Conservation (phyloP, 768 basidiomycete genomes). For the Lactifluus subvellereus region DNA sequence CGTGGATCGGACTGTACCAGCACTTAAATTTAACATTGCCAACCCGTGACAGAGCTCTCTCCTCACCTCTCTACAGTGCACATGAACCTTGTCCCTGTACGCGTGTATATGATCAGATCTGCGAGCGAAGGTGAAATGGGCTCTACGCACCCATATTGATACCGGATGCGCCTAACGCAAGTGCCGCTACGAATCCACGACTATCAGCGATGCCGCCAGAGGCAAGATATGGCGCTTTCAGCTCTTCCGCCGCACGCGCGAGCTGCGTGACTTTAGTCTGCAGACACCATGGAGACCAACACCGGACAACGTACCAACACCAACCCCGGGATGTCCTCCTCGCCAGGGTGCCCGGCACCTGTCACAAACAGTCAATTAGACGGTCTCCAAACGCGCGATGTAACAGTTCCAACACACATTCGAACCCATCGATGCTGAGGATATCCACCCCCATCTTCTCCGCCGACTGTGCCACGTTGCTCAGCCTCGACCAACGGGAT, state of each 20-base stretch:
- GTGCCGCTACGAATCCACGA: slow-evolving; percentile 73
- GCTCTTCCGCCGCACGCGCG: slow-evolving; percentile 78
- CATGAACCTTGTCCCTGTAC: slow-evolving; percentile 76
- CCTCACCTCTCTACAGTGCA: slow-evolving; percentile 75
- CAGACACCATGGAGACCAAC: neutral
- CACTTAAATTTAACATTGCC: neutral
- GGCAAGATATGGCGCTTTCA: slow-evolving; percentile 81
- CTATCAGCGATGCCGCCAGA: slow-evolving; percentile 89
- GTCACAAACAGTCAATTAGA: slow-evolving; percentile 18
- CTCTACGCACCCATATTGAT: slow-evolving; percentile 64
- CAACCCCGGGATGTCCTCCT: slow-evolving; percentile 86
- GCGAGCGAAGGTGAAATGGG: neutral
- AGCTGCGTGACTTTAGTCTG: slow-evolving; percentile 42
- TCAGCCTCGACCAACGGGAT: neutral
- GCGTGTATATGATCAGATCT: neutral
- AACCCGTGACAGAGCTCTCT: neutral
- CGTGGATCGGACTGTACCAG: slow-evolving; percentile 66
- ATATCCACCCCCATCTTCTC: slow-evolving; percentile 79
- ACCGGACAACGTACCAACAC: slow-evolving; percentile 52
- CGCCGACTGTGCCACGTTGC: slow-evolving; percentile 40
- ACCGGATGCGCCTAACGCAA: slow-evolving; percentile 81
- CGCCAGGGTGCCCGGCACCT: slow-evolving; percentile 94
- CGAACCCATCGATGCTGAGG: slow-evolving; percentile 86
- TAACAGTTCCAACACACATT: slow-evolving; percentile 48
- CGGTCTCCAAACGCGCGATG: neutral